Evolutionary conservation across 2,329 filamentous ascomycete species (phyloP).

Genomic region (Xylariaceae sp.): DNA sequence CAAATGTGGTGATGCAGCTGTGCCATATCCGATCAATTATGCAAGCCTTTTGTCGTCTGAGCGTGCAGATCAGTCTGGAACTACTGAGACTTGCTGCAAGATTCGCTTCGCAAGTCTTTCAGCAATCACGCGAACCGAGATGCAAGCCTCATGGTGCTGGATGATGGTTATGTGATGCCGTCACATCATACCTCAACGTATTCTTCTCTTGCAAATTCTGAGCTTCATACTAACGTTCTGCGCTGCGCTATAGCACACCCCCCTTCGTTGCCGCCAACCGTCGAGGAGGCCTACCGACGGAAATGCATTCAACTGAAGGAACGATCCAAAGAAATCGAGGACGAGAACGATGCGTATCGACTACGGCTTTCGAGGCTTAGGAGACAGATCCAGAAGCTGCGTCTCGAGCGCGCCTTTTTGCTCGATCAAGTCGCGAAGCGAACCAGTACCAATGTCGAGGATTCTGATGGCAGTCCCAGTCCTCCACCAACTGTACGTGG

Average conservation of each 20-base stretch:
- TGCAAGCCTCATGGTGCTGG: not conserved
- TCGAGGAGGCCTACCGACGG: slow-evolving; percentile 90
- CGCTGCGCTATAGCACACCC: slow-evolving; percentile 40
- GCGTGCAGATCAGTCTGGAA: not conserved
- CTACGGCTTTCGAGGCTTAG: slow-evolving; percentile 73
- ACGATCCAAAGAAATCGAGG: slow-evolving; percentile 85
- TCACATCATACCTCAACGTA: too few species aligned
- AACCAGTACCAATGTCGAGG: slow-evolving; percentile 68
- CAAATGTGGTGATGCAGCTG: not conserved
- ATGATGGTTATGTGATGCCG: not conserved
- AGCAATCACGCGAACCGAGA: not conserved
- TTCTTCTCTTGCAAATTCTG: not conserved
- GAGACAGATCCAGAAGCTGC: slow-evolving; percentile 84
- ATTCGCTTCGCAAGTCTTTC: not conserved
- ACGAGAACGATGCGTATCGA: slow-evolving; percentile 79
- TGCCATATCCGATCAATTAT: not conserved
- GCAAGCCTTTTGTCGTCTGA: not conserved
- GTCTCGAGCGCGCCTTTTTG: slow-evolving; percentile 74
- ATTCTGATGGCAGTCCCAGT: slow-evolving; percentile 73
- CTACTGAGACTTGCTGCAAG: not conserved
- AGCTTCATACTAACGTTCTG: slow-evolving; percentile 32
- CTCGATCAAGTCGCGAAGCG: slow-evolving; percentile 68
- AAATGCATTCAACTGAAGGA: slow-evolving; percentile 96
- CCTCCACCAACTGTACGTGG: slow-evolving; percentile 68
- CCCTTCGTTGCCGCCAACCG: slow-evolving; percentile 71